phyloP scores from a whole-genome alignment of 306 rosid genomes.

The Vigna hirtella region DNA sequence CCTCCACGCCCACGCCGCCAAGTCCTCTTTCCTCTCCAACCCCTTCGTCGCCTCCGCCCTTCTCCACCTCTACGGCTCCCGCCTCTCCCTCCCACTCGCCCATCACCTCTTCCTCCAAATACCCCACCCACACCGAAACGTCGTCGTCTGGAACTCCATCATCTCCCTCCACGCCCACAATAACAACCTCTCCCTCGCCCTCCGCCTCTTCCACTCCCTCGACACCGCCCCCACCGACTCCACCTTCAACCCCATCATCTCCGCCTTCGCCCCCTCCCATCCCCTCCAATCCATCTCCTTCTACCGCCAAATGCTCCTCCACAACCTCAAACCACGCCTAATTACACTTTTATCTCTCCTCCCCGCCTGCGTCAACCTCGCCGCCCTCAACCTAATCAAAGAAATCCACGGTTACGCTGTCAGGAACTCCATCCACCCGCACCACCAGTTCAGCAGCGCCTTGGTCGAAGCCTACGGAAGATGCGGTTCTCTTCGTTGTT shows the following conservation, averaged over 20 bases:
- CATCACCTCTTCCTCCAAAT: constrained; percentile 75
- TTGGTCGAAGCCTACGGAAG: constrained; percentile 80
- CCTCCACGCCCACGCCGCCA: constrained; percentile 68
- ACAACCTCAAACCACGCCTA: constrained; percentile 54
- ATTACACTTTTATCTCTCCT: constrained; percentile 76
- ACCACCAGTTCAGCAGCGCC: constrained; percentile 68
- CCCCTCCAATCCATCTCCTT: constrained; percentile 56
- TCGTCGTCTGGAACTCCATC: constrained; percentile 74
- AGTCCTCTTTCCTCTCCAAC: constrained; percentile 61
- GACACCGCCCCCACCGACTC: constrained; percentile 59
- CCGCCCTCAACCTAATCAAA: constrained; percentile 63
- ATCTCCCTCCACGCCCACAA: constrained; percentile 59
- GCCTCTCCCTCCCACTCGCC: constrained; percentile 53
- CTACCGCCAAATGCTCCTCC: constrained; percentile 54
- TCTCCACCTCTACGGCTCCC: constrained; percentile 66
- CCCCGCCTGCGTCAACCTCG: constrained; percentile 61
- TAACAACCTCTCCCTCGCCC: constrained; percentile 44
- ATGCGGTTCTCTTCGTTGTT: constrained; percentile 63
- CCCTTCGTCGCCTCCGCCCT: constrained; percentile 66
- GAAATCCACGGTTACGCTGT: constrained; percentile 75
- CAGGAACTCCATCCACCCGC: constrained; percentile 55
- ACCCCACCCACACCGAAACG: constrained; percentile 56
- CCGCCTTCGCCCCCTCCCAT: constrained; percentile 52
- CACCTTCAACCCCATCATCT: constrained; percentile 67
- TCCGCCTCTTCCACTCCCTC: constrained; percentile 60